phyloP scores from a whole-genome alignment of 306 rosid genomes.

The Prunus persica region DNA sequence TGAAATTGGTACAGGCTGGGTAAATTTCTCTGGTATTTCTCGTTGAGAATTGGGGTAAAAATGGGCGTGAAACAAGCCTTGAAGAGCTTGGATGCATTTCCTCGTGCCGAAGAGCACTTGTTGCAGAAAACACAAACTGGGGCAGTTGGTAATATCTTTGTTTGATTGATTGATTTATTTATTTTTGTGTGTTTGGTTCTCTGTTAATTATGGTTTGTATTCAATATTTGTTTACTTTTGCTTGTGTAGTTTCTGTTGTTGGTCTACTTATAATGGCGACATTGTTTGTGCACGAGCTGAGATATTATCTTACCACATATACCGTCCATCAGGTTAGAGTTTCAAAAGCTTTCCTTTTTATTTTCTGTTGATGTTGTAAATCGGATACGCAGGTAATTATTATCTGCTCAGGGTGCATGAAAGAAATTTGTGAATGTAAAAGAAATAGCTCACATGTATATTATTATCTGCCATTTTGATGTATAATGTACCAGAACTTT shows the following conservation, averaged over 20 bases:
- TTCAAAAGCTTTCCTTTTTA: slow-evolving; percentile 5
- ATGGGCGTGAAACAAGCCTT: slow-evolving; percentile 81
- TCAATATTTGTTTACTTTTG: neutral
- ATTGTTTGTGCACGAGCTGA: slow-evolving; percentile 81
- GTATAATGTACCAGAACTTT: too few species aligned
- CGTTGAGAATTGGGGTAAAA: neutral
- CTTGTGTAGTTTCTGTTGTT: slow-evolving; percentile 60
- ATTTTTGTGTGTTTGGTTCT: neutral
- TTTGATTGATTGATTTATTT: neutral
- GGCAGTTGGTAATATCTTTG: slow-evolving; percentile 58
- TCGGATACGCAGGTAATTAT: neutral
- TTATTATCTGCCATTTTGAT: too few species aligned
- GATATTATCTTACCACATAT: slow-evolving; percentile 78
- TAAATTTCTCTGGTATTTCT: neutral
- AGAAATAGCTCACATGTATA: too few species aligned
- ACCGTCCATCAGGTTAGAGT: slow-evolving; percentile 78
- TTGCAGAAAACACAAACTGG: slow-evolving; percentile 92
- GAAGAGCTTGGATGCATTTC: slow-evolving; percentile 87
- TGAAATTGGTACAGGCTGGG: neutral
- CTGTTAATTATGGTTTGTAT: neutral
- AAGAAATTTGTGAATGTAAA: too few species aligned
- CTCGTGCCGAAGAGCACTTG: slow-evolving; percentile 96
- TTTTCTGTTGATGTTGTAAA: neutral
- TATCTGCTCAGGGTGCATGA: too few species aligned
- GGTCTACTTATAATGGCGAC: slow-evolving; percentile 80